phyloP scores from a whole-genome alignment of 805 yeast genomes.

The Hanseniaspora lachancei region DNA sequence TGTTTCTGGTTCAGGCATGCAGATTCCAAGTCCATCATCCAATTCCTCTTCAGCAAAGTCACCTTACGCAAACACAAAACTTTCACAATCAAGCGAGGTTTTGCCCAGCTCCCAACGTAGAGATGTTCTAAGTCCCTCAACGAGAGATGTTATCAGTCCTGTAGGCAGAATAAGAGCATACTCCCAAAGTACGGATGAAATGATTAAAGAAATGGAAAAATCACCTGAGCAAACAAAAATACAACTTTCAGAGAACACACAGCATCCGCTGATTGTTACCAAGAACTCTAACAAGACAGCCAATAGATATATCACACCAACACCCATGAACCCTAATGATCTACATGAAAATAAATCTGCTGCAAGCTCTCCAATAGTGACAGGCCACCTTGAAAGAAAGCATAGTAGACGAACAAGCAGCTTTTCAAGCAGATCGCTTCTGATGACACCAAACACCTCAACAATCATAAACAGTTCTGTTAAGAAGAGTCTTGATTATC shows the following conservation, averaged over 20 bases:
- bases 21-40: slow-evolving; percentile 2
- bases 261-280: slow-evolving; percentile 1
- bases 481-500: not conserved
- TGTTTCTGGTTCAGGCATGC: slow-evolving; percentile 13
- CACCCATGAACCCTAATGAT: not conserved
- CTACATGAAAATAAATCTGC: not conserved
- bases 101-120: not conserved
- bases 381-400: not conserved
- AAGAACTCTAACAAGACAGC: not conserved
- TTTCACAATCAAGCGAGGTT: slow-evolving; percentile 2
- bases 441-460: slow-evolving; percentile 4
- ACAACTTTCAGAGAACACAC: not conserved
- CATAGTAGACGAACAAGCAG: slow-evolving; percentile 1
- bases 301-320: slow-evolving; percentile 9
- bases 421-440: not conserved
- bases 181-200: not conserved
- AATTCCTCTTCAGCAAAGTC: not conserved
- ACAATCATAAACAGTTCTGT: not conserved
- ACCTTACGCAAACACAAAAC: not conserved
- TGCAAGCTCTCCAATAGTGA: not conserved
- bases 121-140: not conserved
- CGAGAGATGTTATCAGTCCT: not conserved
- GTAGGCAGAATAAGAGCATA: slow-evolving; percentile 5
- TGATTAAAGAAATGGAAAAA: not conserved
- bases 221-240: not conserved